Percentiles rank a stretch among this genome's conserved stretches.
These are phyloP conservation scores for Pseudogymnoascus sp. DNA, from an alignment of 2,329 filamentous ascomycete species.

Conservation along the genomic window DNA sequence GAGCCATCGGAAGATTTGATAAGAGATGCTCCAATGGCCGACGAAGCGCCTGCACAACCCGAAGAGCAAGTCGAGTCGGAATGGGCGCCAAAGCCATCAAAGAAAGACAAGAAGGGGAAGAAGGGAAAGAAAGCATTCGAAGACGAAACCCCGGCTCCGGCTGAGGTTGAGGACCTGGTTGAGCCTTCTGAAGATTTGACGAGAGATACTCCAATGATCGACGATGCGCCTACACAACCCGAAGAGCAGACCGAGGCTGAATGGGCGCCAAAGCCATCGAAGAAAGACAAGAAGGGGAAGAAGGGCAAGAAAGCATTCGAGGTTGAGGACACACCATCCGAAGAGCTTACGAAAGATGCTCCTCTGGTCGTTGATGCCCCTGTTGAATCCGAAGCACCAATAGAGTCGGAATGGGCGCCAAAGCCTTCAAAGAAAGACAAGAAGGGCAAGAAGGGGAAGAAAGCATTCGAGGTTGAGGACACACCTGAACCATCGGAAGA, in stretches of 20 bases:
- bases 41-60: background rate
- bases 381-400: background rate
- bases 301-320: constrained; percentile 12
- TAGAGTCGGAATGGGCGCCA: background rate
- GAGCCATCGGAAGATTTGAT: background rate
- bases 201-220: background rate
- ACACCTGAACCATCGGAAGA: background rate
- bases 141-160: background rate
- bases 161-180: background rate
- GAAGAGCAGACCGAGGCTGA: constrained; percentile 16
- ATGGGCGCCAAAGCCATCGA: constrained; percentile 27
- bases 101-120: constrained; percentile 35
- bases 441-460: constrained; percentile 27
- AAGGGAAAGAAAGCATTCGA: constrained; percentile 12
- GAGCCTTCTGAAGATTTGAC: background rate
- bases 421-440: constrained; percentile 14
- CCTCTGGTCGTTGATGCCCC: background rate
- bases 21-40: constrained; percentile 6
- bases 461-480: background rate
- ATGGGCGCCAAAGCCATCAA: constrained; percentile 16
- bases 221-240: background rate
- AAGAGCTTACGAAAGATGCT: constrained; percentile 7
- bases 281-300: constrained; percentile 29
- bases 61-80: background rate
- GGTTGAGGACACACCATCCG: background rate